Percentiles rank a stretch among this genome's conserved stretches.
Evolutionary conservation across 2,329 filamentous ascomycete genomes (phyloP).

Genomic region (Epichloe bromicola): DNA sequence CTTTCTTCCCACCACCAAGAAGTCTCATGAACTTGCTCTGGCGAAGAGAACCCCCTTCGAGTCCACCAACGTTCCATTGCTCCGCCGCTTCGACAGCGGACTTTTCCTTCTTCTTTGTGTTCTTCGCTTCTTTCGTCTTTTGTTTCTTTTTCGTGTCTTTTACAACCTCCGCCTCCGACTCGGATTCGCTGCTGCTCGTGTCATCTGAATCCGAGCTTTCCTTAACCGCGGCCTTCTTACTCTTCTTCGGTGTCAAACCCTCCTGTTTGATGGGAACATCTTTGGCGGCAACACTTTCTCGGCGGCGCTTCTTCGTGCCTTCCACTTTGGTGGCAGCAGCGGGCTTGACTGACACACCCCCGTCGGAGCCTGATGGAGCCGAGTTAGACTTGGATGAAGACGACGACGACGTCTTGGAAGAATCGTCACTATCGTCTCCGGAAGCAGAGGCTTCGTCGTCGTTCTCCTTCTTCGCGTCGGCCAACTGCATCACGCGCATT

Average conservation of each 20-base stretch:
- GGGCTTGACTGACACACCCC: conserved; percentile 11
- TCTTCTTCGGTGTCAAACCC: neutral
- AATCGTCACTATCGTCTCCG: conserved; percentile 9
- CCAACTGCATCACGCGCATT: conserved; percentile 5
- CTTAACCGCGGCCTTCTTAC: neutral
- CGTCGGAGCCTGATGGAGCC: conserved; percentile 13
- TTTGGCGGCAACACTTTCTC: conserved; percentile 15
- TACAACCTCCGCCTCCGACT: conserved; percentile 1
- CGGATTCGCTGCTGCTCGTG: neutral
- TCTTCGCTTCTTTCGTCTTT: conserved; percentile 8
- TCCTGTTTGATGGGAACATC: conserved; percentile 8
- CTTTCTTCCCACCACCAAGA: conserved; percentile 39
- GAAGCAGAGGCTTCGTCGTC: conserved; percentile 8
- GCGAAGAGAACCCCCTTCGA: conserved; percentile 36
- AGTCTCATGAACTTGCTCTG: conserved; percentile 45
- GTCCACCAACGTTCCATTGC: conserved; percentile 39
- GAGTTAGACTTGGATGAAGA: conserved; percentile 11
- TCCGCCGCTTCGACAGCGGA: conserved; percentile 18
- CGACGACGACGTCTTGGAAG: conserved; percentile 8
- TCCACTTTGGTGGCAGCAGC: conserved; percentile 15
- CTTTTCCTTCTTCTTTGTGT: conserved; percentile 12
- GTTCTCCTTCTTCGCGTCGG: conserved; percentile 12
- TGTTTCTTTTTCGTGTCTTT: conserved; percentile 9
- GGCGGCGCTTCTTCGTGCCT: conserved; percentile 16
- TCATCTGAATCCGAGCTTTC: neutral